Base-by-base conservation (phyloP, 768 basidiomycete species). In the Leucocoprinus birnbaumii region DNA sequence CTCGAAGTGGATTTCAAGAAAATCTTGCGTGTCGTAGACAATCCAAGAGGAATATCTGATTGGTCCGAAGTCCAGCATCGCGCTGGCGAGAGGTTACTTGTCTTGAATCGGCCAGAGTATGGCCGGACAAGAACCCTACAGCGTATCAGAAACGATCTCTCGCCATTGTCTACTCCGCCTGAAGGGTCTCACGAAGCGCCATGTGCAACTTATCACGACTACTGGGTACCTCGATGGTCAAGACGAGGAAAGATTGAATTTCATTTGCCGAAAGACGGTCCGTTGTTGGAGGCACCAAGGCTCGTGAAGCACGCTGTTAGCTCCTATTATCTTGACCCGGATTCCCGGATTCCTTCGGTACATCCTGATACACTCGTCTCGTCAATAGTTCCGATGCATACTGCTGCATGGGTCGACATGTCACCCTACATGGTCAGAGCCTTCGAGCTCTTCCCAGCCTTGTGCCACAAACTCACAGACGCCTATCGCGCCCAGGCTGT, bases 381-480 rank as follows among this genome's bases (percentile, higher is more conserved):
- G 3, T 27, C 48, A 24, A 41, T 72, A 57, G 65, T 71, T 56
- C 81, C 79, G 2, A 73, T 66, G 54, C 72, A 69, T 27, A 76
- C 75, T 42, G 89, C 83, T 63, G 69, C 72, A 34, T 80, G 81
- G 74, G 67, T 84, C n/a, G 66, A 72, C 21, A 70, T 93, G 53
- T 72, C 87, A 1, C 65, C 68, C 44, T 69, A 71, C 38, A 67
- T 89, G 27, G 78, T 74, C 42, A 68, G 67, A 11, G 73, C 80
- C 1, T 85, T 88, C 61, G 66, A 74, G 46, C 61, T 86, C 25
- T 69, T 92, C 11, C 91, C 93, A 4, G 76, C 78, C 4, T 73
- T 95, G 11, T 82, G 82, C 53, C 83, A 82, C 57, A 84, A 84
- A 16, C 67, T 91, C 50, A 86, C 83, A 2, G 82, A 84, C 61